Conservation (phyloP, 495 filamentous ascomycete genomes). For the Hypoxylon trugodes region DNA sequence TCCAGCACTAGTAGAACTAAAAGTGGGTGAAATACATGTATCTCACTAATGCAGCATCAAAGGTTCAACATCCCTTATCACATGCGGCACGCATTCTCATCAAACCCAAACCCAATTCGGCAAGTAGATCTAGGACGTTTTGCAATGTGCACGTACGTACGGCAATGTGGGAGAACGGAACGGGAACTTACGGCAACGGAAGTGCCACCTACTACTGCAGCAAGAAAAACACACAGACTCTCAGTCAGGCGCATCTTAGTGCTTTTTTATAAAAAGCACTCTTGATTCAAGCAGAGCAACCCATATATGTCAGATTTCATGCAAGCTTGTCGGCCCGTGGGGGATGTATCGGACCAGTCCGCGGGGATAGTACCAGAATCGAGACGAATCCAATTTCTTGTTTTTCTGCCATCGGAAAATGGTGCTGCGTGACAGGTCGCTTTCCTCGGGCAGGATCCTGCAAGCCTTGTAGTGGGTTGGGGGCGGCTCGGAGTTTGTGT, state of each 20-base stretch:
- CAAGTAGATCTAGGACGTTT: conserved; percentile 7
- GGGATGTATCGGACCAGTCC: conserved; percentile 14
- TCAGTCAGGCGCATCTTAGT: conserved; percentile 3
- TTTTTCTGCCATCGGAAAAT: conserved; percentile 14
- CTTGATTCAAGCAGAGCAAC: too few relatives aligned
- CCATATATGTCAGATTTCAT: conserved; percentile 25
- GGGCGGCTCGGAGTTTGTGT: conserved; percentile 1
- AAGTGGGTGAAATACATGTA: not conserved
- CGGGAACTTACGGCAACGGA: conserved; percentile 31
- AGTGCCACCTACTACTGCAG: too few relatives aligned
- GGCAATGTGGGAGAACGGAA: conserved; percentile 23
- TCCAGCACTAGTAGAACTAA: not conserved
- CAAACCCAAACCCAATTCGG: conserved; percentile 3
- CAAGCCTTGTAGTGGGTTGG: not conserved
- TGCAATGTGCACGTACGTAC: conserved; percentile 5
- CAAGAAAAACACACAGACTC: conserved; percentile 21
- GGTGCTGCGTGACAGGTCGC: conserved; percentile 12
- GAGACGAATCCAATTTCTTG: conserved; percentile 20
- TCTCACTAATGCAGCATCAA: too few relatives aligned
- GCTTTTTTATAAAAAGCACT: not conserved
- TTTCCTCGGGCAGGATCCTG: not conserved
- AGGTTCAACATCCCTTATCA: not conserved
- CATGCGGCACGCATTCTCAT: not conserved
- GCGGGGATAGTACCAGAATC: conserved; percentile 12
- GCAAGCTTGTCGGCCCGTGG: conserved; percentile 7